Evolutionary conservation across 192 early-diverging fungal genomes (phyloP), one percentile per base, ranked within the genome.

Genomic region (Rhizoclosmatium globosum): DNA sequence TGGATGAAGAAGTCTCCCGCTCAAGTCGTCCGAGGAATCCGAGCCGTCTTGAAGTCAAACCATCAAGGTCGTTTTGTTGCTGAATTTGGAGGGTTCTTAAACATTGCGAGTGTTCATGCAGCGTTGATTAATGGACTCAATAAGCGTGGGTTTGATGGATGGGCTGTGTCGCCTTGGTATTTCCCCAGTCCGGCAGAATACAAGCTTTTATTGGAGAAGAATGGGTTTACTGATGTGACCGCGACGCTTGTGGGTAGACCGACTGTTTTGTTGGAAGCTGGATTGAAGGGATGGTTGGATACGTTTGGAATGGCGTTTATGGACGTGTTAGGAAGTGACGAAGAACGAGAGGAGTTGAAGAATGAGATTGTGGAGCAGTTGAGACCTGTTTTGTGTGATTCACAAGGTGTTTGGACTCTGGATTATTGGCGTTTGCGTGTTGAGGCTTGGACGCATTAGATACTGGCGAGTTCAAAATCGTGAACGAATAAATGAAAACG

Each of bases 271-370:
- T 11, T 3, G 0, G 72, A 58, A 19, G 74, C 84, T 15, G 91
- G 90, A 4, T 50, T 92, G 21, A 72, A 71, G 2, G 92, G 92
- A 6, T 93, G 91, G 92, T 73, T 92, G 7, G 85, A 92, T 31
- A 91, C 92, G 0, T 92, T 93, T 87, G 91, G 89, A 2, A 87
- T 89, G 61, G n/a, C 84, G 13, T 93, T 92, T 78, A 68, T 91
- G 21, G 77, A 80, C 3, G 79, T 76, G n/a, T 83, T 92, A 47
- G 68, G 13, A 19, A 77, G 38, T 2, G 50, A 68, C 11, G 77
- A 80, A 39, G 62, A 77, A 39, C 15, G 59, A n/a, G 72, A 74
- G 59, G 59, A 11, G 31, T 66, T 84, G 11, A 72, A 67, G 47
- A 21, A 41, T 0, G 83, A 82, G 65, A 77, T 84, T 59, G 58